Evolutionary conservation across 2,329 filamentous ascomycete genomes (phyloP), one percentile per base, ranked within the genome.

Genomic region (Sphaerostilbella broomeana): DNA sequence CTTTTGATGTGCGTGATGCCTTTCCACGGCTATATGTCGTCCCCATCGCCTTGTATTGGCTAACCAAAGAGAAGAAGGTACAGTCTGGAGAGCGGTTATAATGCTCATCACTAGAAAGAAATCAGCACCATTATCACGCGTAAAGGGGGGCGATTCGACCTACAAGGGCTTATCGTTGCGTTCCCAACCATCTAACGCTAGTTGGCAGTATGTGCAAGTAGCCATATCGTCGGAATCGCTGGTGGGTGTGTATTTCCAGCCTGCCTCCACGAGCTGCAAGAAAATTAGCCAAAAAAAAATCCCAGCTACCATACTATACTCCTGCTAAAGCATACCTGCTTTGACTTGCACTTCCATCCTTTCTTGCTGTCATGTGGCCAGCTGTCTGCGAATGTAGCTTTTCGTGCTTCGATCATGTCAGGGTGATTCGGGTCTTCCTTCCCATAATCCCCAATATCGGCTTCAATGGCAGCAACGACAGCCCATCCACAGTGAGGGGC

Each of bases 151-250:
- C 26, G 19, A 32, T 7, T 13, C 25, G 43, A 63, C 83, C 63
- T 60, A 88, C 80, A 84, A 76, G 45, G 92, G 92, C 57, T 94
- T 86, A 59, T 98, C 92, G 43, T 82, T 81, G 2, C 84, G 82
- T 57, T 97, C 92, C 92, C 94, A 98, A 6, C 88, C 88, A 60
- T 97, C 90, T 9, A 98, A 73, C 9, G 84, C 87, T 12, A 97
- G 66, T 42, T 84, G 79, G 65, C 92, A 98, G 63, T 97, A 95
- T 19, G 85, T 75, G 58, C 92, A 98, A 9, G 84, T 92, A 8
- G 86, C 86, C 65, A 90, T 86, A 60, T 98, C 92, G 48, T 92
- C 82, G 10, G 81, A 86, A 29, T 90, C 87, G 29, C 77, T 66
- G 5, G 79, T 86, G 0, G 92, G 89, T 17, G 88, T 94, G 63